Base-by-base conservation (phyloP, 805 yeast species). In the Tetrapisispora nanseiensis region DNA sequence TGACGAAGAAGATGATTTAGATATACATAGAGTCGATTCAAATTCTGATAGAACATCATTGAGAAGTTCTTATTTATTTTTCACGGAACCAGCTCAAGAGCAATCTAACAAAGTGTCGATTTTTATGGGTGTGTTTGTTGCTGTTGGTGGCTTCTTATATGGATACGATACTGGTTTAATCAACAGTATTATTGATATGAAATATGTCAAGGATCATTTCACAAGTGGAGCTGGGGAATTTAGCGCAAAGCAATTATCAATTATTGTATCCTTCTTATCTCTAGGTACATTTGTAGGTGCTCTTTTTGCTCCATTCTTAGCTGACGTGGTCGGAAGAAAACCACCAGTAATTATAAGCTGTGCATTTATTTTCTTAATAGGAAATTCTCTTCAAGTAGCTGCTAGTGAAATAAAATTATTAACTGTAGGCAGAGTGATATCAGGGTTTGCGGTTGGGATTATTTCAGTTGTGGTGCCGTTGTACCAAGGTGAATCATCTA, bases 81-180 rank as follows among this genome's bases (percentile, higher is more conserved):
- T 59, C 32, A 44, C 55, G 8, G 51, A 54, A 33, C 58, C 60
- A 5, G 59, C 74, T 0, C 60, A 52, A 39, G 52, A 50, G 4
- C 74, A 68, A 51, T 76, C 86, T 0, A 69, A 79, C 3, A 62
- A 70, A 35, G 76, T 80, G 71, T 86, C 94, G 3, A 60, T 83
- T 27, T 65, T 74, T 8, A 89, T 86, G 4, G 95, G 95, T 45
- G 56, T 76, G 19, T 79, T 86, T 46, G 90, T 92, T 10, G 94
- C 95, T 12, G 74, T 84, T n/a, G 95, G 95, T 22, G 96, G 95
- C 0, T 83, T 86, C 57, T 66, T 86, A 33, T 86, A 82, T 57
- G 95, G 95, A 1, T 87, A 84, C 57, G 95, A 86, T 60, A 86
- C 96, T 0, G 95, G 95, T 1, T 65, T 85, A 37, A 81, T 86